These are phyloP conservation scores for Xylariaceae sp. DNA, from an alignment of 2,329 filamentous ascomycete genomes.

Conservation along the genomic window DNA sequence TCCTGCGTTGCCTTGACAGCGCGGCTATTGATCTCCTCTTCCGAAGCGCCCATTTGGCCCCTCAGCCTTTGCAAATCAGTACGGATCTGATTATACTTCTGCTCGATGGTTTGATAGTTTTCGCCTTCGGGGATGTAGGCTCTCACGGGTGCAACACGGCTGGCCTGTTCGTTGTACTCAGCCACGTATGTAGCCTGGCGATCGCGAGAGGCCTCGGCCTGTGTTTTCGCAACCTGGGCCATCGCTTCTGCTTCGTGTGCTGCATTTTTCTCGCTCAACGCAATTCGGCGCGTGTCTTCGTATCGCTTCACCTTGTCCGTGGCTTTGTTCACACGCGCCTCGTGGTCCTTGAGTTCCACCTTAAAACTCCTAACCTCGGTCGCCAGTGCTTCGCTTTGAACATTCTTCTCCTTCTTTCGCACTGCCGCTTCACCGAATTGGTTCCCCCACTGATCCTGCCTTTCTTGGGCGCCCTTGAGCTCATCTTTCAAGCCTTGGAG, in stretches of 20 bases:
- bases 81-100: constrained; percentile 51
- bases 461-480: constrained; percentile 48
- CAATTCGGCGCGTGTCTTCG: constrained; percentile 47
- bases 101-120: constrained; percentile 53
- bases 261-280: constrained; percentile 59
- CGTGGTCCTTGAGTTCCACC: constrained; percentile 34
- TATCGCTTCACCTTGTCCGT: constrained; percentile 48
- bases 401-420: constrained; percentile 46
- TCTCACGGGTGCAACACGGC: constrained; percentile 48
- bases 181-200: constrained; percentile 45
- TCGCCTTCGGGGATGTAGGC: constrained; percentile 62
- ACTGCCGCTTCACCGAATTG: constrained; percentile 52
- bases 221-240: constrained; percentile 41
- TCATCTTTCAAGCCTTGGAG: constrained; percentile 56
- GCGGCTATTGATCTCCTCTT: constrained; percentile 58
- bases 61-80: constrained; percentile 57
- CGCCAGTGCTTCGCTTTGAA: constrained; percentile 38
- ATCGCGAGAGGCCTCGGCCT: constrained; percentile 45
- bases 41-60: constrained; percentile 56
- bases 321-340: constrained; percentile 51
- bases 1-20: constrained; percentile 38
- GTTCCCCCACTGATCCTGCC: constrained; percentile 46
- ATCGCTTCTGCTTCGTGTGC: constrained; percentile 50
- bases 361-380: constrained; percentile 33
- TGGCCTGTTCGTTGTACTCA: constrained; percentile 53